Evolutionary conservation across 75 land plant genomes (phyloP).

Genomic region (Picea glauca): DNA sequence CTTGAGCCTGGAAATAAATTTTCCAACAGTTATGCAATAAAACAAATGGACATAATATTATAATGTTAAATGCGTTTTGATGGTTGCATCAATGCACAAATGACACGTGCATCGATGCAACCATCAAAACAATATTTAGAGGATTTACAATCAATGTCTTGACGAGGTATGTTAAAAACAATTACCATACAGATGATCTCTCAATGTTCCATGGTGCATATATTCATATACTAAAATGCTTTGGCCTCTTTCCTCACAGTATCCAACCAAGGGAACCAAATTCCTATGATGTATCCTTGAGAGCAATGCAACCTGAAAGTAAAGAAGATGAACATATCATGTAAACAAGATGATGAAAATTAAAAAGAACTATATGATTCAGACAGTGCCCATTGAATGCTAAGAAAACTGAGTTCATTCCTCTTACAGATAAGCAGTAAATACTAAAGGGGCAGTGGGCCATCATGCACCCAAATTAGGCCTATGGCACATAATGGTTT

Average conservation of each 20-base stretch:
- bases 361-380: background rate
- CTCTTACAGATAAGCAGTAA: background rate
- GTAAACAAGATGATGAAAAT: background rate
- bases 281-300: constrained; percentile 71
- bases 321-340: background rate
- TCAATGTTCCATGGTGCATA: constrained; percentile 57
- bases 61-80: background rate
- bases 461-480: too few relatives aligned
- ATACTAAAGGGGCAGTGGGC: background rate
- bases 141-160: background rate
- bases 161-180: background rate
- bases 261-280: constrained; percentile 65
- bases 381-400: background rate
- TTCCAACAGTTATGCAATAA: background rate
- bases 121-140: background rate
- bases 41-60: background rate
- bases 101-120: constrained; percentile 14
- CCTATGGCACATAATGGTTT: too few relatives aligned
- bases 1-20: background rate
- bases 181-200: constrained; percentile 58
- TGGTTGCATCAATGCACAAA: background rate
- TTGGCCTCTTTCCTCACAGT: constrained; percentile 56
- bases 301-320: constrained; percentile 51
- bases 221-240: constrained; percentile 61
- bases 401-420: background rate